Percentiles rank a stretch among this genome's conserved stretches.
These are phyloP conservation scores for Sextonia rubra DNA, from an alignment of 164 flowering plant genomes.

Conservation along the genomic window DNA sequence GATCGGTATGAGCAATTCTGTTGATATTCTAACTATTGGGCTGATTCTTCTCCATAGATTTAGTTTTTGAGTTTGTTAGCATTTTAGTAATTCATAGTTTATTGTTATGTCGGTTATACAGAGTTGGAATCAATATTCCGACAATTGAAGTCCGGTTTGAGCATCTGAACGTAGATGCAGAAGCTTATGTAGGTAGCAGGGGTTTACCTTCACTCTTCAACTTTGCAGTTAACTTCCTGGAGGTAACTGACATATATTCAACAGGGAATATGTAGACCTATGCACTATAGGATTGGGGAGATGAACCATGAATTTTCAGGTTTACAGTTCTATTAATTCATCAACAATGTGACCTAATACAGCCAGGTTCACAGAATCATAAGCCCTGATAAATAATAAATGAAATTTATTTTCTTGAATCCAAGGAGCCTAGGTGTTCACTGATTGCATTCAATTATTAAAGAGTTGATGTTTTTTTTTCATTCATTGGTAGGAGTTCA, in stretches of 20 bases:
- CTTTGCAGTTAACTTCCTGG: conserved; percentile 25
- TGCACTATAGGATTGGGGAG: neutral
- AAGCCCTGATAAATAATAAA: conserved; percentile 22
- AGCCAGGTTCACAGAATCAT: conserved; percentile 44
- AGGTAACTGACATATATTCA: conserved; percentile 29
- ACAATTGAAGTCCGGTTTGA: conserved; percentile 67
- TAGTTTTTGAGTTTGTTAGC: neutral
- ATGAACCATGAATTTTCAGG: conserved; percentile 46
- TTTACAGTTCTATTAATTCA: no score
- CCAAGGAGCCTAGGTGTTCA: neutral
- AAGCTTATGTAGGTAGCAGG: conserved; percentile 49
- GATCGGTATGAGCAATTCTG: conserved; percentile 38
- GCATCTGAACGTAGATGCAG: conserved; percentile 45
- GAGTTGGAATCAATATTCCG: conserved; percentile 63
- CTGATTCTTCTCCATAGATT: neutral
- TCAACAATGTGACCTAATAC: conserved; percentile 35
- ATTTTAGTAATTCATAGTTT: neutral
- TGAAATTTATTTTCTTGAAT: neutral
- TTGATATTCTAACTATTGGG: neutral
- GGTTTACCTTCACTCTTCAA: conserved; percentile 53
- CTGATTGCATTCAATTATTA: neutral
- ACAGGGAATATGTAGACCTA: conserved; percentile 10
- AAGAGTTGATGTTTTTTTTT: neutral
- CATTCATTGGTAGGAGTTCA: conserved; percentile 31
- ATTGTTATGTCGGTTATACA: conserved; percentile 13